Percentiles rank a stretch among this genome's conserved stretches.
phyloP scores from a whole-genome alignment of 768 basidiomycete species.

The Dacryopinax spathularia region DNA sequence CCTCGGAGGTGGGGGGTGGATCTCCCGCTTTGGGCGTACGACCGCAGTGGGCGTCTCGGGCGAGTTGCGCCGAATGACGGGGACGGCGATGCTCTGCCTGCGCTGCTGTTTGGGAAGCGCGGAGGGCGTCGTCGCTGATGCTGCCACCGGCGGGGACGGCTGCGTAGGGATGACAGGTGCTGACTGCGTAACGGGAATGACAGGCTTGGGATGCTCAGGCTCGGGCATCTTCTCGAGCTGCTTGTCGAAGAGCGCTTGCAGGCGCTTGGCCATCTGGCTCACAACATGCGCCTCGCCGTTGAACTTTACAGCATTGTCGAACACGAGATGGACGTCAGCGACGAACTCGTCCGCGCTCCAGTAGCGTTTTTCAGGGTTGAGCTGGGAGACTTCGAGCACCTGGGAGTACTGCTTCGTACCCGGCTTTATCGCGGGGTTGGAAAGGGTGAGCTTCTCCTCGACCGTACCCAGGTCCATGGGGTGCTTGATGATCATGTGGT shows the following conservation, averaged over 20 bases:
- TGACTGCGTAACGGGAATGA: slow-evolving; percentile 8
- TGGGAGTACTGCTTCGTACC: neutral
- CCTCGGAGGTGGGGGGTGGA: slow-evolving; percentile 88
- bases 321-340: slow-evolving; percentile 72
- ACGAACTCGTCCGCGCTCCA: slow-evolving; percentile 63
- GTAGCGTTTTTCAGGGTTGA: slow-evolving; percentile 37
- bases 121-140: slow-evolving; percentile 18
- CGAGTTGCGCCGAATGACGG: slow-evolving; percentile 65
- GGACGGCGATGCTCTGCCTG: slow-evolving; percentile 69
- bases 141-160: slow-evolving; percentile 16
- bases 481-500: slow-evolving; percentile 66
- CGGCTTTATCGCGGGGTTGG: slow-evolving; percentile 44
- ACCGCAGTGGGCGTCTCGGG: slow-evolving; percentile 35
- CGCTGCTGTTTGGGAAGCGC: slow-evolving; percentile 33
- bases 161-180: slow-evolving; percentile 1
- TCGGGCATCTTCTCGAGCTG: slow-evolving; percentile 71
- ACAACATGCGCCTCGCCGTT: slow-evolving; percentile 85
- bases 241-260: slow-evolving; percentile 80
- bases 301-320: slow-evolving; percentile 77
- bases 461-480: slow-evolving; percentile 94
- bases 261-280: slow-evolving; percentile 58
- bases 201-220: slow-evolving; percentile 35
- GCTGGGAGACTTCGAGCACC: neutral
- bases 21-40: slow-evolving; percentile 90
- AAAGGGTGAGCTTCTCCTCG: slow-evolving; percentile 69